Percentiles rank a stretch among this genome's conserved stretches.
Evolutionary conservation across 805 yeast genomes (phyloP).

Genomic region (Ogataea nonfermentans): DNA sequence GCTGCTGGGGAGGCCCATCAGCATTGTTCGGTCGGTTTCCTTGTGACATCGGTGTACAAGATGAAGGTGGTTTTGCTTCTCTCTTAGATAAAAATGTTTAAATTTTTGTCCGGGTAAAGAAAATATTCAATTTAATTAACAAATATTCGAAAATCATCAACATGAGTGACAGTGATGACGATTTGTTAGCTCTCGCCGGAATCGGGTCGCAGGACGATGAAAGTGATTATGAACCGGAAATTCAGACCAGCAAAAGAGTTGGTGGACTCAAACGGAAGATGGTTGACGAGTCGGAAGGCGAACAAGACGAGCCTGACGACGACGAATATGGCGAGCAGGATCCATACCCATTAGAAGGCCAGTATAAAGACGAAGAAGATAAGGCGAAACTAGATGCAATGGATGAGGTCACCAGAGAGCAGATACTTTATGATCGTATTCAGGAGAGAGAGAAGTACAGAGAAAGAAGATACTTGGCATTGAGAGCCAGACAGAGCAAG

Average conservation of each 20-base stretch:
- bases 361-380: constrained; percentile 81
- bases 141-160: constrained; percentile 1
- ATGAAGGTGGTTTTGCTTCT: too few relatives aligned
- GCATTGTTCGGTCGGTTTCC: constrained; percentile 1
- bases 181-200: constrained; percentile 93
- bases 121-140: background rate
- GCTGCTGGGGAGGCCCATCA: background rate
- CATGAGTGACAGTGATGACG: constrained; percentile 92
- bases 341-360: constrained; percentile 94
- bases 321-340: constrained; percentile 46
- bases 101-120: constrained; percentile 9
- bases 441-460: constrained; percentile 87
- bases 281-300: constrained; percentile 36
- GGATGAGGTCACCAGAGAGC: constrained; percentile 93
- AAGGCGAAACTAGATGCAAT: constrained; percentile 59
- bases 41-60: too few relatives aligned
- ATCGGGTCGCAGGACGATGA: constrained; percentile 46
- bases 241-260: constrained; percentile 29
- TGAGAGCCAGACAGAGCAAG: constrained; percentile 67
- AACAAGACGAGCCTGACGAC: constrained; percentile 25
- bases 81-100: background rate
- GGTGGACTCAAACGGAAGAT: constrained; percentile 22
- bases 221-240: constrained; percentile 37
- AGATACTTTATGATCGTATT: constrained; percentile 84
- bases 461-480: constrained; percentile 79